phyloP scores from a whole-genome alignment of 345 rosid species.

The Populus ilicifolia region DNA sequence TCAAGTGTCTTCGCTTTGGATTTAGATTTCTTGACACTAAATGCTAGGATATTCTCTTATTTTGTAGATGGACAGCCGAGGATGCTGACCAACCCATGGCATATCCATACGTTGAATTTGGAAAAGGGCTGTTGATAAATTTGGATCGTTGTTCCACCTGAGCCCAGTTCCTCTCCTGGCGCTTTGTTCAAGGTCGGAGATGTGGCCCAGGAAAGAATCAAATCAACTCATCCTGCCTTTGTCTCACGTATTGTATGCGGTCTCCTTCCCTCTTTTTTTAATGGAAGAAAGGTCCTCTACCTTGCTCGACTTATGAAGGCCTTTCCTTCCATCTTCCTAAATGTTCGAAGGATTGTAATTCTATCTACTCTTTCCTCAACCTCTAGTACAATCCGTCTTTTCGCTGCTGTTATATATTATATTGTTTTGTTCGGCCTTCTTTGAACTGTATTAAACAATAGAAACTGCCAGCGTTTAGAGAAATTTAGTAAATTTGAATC shows the following conservation, averaged over 20 bases:
- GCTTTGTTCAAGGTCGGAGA: neutral
- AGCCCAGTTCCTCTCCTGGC: neutral
- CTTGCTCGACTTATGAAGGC: neutral
- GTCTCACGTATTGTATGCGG: too few relatives aligned
- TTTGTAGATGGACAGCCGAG: conserved; percentile 41
- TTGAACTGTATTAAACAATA: neutral
- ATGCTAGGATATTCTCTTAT: too few relatives aligned
- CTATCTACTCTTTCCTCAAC: conserved; percentile 7
- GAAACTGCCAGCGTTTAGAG: neutral
- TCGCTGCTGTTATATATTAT: neutral
- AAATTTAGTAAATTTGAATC: too few relatives aligned
- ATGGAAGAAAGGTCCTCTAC: conserved; percentile 5
- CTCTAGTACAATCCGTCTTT: conserved; percentile 9
- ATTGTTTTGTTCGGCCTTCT: neutral
- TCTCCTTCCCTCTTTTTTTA: neutral
- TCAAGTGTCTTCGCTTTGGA: neutral
- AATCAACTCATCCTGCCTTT: too few relatives aligned
- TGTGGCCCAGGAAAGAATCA: too few relatives aligned
- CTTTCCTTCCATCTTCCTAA: neutral
- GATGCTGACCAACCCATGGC: conserved; percentile 40
- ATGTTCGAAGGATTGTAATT: conserved; percentile 17
- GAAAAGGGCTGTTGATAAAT: conserved; percentile 33
- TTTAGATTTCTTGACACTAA: too few relatives aligned
- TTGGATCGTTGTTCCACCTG: conserved; percentile 21
- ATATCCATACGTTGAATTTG: conserved; percentile 51